Evolutionary conservation across 495 filamentous ascomycete species (phyloP).

Genomic region (Aspergillus panamensis): DNA sequence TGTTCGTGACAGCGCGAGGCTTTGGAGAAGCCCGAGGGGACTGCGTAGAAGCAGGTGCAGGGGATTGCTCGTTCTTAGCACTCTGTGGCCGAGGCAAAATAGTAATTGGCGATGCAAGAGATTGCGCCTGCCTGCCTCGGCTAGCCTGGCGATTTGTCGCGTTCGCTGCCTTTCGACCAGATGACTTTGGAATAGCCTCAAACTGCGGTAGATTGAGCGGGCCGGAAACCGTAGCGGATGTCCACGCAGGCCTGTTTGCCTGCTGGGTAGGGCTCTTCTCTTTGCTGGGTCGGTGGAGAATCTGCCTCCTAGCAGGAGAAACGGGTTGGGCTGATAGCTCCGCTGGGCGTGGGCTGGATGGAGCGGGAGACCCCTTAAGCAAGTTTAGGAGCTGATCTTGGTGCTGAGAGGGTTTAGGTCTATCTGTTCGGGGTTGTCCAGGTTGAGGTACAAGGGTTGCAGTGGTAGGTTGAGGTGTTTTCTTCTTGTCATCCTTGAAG

Average conservation of each 20-base stretch:
- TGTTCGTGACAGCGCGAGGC: conserved; percentile 18
- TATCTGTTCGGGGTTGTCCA: conserved; percentile 15
- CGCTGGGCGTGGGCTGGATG: conserved; percentile 26
- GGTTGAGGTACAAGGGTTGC: conserved; percentile 31
- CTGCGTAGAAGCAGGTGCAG: conserved; percentile 15
- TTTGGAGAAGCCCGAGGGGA: conserved; percentile 19
- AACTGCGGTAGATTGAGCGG: conserved; percentile 50
- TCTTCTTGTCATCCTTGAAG: conserved; percentile 51
- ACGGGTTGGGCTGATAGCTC: conserved; percentile 37
- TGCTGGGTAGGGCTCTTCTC: conserved; percentile 22
- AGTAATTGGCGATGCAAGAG: conserved; percentile 39
- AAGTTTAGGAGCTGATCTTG: conserved; percentile 40
- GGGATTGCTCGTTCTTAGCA: conserved; percentile 31
- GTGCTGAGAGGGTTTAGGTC: conserved; percentile 36
- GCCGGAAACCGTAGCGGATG: conserved; percentile 50
- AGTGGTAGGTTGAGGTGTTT: conserved; percentile 30
- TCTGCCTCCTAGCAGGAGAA: conserved; percentile 29
- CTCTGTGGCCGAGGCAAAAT: conserved; percentile 44
- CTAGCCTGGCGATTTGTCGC: conserved; percentile 25
- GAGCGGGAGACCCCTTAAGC: conserved; percentile 29
- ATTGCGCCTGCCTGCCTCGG: conserved; percentile 21
- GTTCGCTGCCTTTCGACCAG: conserved; percentile 20
- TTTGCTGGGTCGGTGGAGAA: conserved; percentile 35
- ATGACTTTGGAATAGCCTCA: conserved; percentile 34
- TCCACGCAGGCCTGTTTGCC: conserved; percentile 18